Evolutionary conservation across 106 monocot species (phyloP).

Genomic region (Apostasia shenzhenica): DNA sequence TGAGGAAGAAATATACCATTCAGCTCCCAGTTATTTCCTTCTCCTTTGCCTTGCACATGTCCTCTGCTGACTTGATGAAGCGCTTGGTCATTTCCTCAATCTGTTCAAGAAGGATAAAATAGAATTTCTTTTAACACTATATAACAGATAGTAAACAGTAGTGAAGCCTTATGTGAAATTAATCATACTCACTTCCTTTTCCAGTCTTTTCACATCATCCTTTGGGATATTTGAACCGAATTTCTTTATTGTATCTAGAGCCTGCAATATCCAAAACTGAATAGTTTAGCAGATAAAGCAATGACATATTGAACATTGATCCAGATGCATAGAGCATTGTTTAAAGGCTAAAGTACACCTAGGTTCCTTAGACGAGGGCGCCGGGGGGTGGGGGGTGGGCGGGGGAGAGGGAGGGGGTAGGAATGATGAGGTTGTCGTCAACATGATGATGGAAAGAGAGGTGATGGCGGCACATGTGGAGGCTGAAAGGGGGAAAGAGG

Average conservation of each 20-base stretch:
- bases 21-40: constrained; percentile 71
- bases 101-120: constrained; percentile 18
- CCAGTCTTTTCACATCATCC: constrained; percentile 81
- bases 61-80: constrained; percentile 77
- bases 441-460: too few species aligned
- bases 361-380: too few species aligned
- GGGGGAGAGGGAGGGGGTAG: too few species aligned
- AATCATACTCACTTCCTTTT: constrained; percentile 38
- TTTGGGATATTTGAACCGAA: constrained; percentile 68
- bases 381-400: too few species aligned
- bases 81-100: constrained; percentile 82
- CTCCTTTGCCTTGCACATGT: constrained; percentile 92
- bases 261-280: constrained; percentile 26
- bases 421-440: too few species aligned
- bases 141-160: neutral
- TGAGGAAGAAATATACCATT: neutral
- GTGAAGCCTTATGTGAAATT: neutral
- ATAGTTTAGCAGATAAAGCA: neutral
- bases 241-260: constrained; percentile 88
- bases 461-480: neutral
- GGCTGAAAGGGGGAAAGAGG: neutral
- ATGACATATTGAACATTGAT: too few species aligned
- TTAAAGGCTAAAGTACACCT: too few species aligned
- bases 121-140: neutral
- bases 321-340: too few species aligned